Evolutionary conservation across 441 rosid species (phyloP).

Genomic region (Iberis amara): DNA sequence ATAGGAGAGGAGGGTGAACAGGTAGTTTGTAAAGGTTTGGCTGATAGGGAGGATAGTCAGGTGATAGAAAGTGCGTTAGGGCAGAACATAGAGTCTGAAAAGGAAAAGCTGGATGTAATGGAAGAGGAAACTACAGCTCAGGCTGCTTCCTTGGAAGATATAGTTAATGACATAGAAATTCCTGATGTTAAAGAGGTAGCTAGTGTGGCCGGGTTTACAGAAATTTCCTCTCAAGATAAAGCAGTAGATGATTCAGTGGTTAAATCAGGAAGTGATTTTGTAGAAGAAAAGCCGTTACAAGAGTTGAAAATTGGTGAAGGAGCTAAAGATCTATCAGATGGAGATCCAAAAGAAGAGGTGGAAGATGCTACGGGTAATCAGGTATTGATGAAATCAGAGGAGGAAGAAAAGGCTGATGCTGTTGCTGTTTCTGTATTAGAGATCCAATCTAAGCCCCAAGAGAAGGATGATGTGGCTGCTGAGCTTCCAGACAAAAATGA

Average conservation of each 20-base stretch:
- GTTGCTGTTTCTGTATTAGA: slow-evolving; percentile 9
- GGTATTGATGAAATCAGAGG: slow-evolving; percentile 17
- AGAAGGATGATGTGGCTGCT: slow-evolving; percentile 19
- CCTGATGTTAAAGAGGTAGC: slow-evolving; percentile 26
- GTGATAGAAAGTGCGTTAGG: slow-evolving; percentile 13
- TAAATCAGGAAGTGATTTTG: slow-evolving; percentile 15
- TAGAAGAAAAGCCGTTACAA: slow-evolving; percentile 9
- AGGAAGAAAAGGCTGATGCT: slow-evolving; percentile 23
- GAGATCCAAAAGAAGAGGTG: slow-evolving; percentile 14
- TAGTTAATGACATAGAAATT: slow-evolving; percentile 20
- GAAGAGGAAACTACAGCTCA: slow-evolving; percentile 18
- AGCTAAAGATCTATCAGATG: slow-evolving; percentile 21
- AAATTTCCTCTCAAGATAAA: slow-evolving; percentile 19
- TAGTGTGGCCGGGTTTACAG: slow-evolving; percentile 29
- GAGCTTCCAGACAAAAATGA: slow-evolving; percentile 12
- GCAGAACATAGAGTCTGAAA: slow-evolving; percentile 13
- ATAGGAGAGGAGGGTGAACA: slow-evolving; percentile 11
- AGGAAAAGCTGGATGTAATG: slow-evolving; percentile 18
- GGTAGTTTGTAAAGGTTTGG: slow-evolving; percentile 13
- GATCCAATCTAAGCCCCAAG: slow-evolving; percentile 24
- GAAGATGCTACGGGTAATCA: slow-evolving; percentile 18
- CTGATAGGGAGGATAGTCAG: slow-evolving; percentile 18
- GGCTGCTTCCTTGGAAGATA: slow-evolving; percentile 19
- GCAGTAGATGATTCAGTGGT: slow-evolving; percentile 15
- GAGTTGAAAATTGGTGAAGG: slow-evolving; percentile 21